Evolutionary conservation across 116 monocot genomes (phyloP).

Genomic region (Dioscorea cayenensis): DNA sequence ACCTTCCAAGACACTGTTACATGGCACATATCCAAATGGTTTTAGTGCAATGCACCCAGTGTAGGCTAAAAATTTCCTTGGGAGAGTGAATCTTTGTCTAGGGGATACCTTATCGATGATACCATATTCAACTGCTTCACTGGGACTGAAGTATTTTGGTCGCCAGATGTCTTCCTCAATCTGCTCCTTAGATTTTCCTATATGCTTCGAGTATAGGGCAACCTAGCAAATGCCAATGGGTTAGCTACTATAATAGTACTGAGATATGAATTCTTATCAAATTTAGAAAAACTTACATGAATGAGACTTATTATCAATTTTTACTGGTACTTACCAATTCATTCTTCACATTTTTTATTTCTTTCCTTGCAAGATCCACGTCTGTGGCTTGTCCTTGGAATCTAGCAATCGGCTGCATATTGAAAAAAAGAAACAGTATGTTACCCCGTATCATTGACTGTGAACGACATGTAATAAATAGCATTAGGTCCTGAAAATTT

Average conservation of each 20-base stretch:
- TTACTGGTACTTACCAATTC: slow-evolving; percentile 57
- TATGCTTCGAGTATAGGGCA: slow-evolving; percentile 62
- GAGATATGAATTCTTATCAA: no score
- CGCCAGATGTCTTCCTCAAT: slow-evolving; percentile 87
- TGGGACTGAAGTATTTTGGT: slow-evolving; percentile 93
- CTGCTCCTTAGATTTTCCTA: slow-evolving; percentile 70
- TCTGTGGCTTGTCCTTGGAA: slow-evolving; percentile 92
- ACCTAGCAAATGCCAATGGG: slow-evolving; percentile 32
- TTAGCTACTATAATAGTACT: no score
- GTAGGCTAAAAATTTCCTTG: no score
- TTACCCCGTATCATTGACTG: not conserved
- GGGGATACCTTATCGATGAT: slow-evolving; percentile 82
- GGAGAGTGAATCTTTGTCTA: not conserved
- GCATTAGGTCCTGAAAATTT: not conserved
- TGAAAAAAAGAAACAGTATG: not conserved
- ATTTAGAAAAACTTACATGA: not conserved
- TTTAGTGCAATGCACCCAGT: no score
- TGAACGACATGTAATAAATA: not conserved
- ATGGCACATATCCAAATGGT: no score
- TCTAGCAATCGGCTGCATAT: slow-evolving; percentile 76
- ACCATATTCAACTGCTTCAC: slow-evolving; percentile 93
- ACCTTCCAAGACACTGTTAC: no score
- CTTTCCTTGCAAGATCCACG: slow-evolving; percentile 80
- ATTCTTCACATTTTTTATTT: slow-evolving; percentile 82
- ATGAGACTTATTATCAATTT: not conserved